Conservation (phyloP, 306 rosid genomes). For the Spatholobus suberectus region DNA sequence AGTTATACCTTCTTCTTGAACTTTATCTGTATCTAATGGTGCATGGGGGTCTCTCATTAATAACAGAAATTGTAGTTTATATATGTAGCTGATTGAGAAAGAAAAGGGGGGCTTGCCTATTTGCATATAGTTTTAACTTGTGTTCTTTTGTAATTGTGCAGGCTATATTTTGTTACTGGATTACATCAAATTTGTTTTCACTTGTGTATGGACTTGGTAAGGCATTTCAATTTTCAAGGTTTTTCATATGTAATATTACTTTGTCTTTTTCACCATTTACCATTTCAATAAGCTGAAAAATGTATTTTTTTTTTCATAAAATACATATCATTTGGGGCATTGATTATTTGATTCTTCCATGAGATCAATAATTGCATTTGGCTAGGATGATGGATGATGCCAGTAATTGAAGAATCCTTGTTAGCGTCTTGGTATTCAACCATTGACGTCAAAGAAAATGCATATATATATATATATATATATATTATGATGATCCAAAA, state of each 20-base stretch:
- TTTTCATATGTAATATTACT: constrained; percentile 27
- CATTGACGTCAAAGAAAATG: background rate
- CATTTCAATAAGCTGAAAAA: background rate
- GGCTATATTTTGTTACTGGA: constrained; percentile 95
- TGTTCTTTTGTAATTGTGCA: constrained; percentile 49
- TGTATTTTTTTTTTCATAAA: background rate
- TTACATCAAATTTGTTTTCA: constrained; percentile 86
- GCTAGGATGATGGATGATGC: background rate
- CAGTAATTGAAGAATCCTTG: background rate
- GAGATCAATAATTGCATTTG: background rate
- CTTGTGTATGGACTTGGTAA: constrained; percentile 77
- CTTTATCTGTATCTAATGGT: background rate
- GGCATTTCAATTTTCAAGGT: constrained; percentile 37
- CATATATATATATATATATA: too few species aligned
- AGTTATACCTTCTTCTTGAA: background rate
- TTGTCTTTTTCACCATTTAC: constrained; percentile 1
- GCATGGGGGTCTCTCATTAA: background rate
- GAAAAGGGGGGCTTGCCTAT: background rate
- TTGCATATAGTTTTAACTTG: constrained; percentile 29
- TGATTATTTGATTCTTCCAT: background rate
- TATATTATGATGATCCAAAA: background rate
- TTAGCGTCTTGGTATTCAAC: background rate
- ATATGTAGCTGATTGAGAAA: background rate
- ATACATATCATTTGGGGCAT: background rate
- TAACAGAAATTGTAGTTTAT: background rate